Evolutionary conservation across 2,329 filamentous ascomycete species (phyloP).

Genomic region (Tolypocladium endophyticum): DNA sequence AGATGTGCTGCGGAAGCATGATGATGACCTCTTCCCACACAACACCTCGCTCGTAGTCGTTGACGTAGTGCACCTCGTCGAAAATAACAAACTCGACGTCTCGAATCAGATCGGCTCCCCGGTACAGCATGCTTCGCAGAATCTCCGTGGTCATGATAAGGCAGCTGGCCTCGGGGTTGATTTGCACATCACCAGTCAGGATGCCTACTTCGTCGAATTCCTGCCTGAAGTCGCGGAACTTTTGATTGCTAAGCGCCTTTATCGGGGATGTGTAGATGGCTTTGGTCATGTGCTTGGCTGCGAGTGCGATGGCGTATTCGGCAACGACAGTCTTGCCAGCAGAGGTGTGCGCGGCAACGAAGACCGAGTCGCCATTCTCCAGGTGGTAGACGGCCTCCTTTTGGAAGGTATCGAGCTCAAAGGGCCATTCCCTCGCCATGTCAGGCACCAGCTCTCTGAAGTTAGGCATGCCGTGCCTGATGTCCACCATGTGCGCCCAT

Average conservation of each 20-base stretch:
- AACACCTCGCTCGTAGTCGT: constrained; percentile 88
- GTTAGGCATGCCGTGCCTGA: constrained; percentile 87
- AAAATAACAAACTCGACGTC: constrained; percentile 99
- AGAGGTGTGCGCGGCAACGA: constrained; percentile 94
- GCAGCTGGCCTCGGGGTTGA: constrained; percentile 93
- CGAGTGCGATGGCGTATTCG: constrained; percentile 93
- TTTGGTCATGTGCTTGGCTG: constrained; percentile 98
- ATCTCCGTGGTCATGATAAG: constrained; percentile 99
- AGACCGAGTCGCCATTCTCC: constrained; percentile 92
- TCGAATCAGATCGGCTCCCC: constrained; percentile 87
- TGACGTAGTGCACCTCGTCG: constrained; percentile 98
- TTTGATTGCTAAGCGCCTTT: constrained; percentile 96
- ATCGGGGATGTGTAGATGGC: constrained; percentile 98
- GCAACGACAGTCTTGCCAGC: constrained; percentile 97
- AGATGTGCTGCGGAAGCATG: constrained; percentile 96
- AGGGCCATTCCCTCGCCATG: constrained; percentile 93
- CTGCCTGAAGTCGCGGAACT: constrained; percentile 88
- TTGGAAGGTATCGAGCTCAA: constrained; percentile 95
- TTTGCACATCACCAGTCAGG: constrained; percentile 93
- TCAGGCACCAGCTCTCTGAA: constrained; percentile 89
- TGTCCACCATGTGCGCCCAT: constrained; percentile 98
- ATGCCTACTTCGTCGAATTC: constrained; percentile 95
- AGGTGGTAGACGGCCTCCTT: constrained; percentile 98
- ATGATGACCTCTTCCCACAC: constrained; percentile 99
- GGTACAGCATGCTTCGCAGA: constrained; percentile 93